A percentile compares a stretch with the other conserved stretches of the same genome.
These are phyloP conservation scores for Colletotrichum tabaci DNA, from an alignment of 2,329 filamentous ascomycete genomes.

Conservation along the genomic window DNA sequence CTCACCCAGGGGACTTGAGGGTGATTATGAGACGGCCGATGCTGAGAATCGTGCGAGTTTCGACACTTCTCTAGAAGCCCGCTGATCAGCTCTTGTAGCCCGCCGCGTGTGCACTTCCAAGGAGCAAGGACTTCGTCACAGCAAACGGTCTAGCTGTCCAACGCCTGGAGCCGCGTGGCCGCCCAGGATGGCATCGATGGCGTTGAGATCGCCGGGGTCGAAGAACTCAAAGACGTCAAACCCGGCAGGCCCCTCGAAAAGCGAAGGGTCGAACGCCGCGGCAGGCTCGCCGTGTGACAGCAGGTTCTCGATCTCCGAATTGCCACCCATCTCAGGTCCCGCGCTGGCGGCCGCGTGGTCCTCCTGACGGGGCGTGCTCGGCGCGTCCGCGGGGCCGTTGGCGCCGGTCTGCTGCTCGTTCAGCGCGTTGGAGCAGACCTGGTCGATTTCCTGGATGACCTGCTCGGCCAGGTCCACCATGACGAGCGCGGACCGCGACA, in stretches of 20 bases:
- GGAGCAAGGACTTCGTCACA: neutral
- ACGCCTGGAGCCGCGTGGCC: constrained; percentile 33
- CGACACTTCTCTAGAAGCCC: too few relatives aligned
- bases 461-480: constrained; percentile 45
- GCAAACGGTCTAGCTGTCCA: neutral
- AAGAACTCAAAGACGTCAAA: constrained; percentile 46
- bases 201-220: constrained; percentile 44
- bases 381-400: constrained; percentile 17
- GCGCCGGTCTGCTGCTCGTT: constrained; percentile 25
- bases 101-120: too few relatives aligned
- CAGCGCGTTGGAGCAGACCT: constrained; percentile 39
- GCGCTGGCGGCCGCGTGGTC: neutral
- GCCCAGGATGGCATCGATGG: constrained; percentile 45
- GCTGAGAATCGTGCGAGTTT: too few relatives aligned
- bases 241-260: constrained; percentile 33
- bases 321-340: neutral
- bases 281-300: constrained; percentile 3
- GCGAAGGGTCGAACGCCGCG: constrained; percentile 13
- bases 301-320: neutral
- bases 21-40: too few relatives aligned
- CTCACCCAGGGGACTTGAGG: too few relatives aligned
- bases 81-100: too few relatives aligned
- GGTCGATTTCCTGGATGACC: constrained; percentile 45
- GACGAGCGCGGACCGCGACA: constrained; percentile 45
- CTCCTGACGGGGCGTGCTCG: constrained; percentile 33